Conservation (phyloP, 441 rosid species). For the Arabidopsis hybrid region DNA sequence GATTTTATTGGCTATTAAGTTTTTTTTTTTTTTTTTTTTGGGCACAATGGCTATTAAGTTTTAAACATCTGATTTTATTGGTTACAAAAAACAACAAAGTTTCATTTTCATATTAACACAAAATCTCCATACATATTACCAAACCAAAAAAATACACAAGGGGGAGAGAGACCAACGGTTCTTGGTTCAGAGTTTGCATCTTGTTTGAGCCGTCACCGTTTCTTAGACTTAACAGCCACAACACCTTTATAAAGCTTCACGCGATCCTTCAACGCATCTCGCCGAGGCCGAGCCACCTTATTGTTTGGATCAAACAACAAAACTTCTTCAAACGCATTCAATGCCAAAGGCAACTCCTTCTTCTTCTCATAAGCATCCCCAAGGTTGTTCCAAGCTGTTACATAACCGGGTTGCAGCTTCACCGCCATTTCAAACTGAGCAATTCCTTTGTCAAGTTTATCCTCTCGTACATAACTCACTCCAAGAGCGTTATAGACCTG, state of each 20-base stretch:
- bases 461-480: conserved; percentile 79
- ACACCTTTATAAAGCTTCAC: conserved; percentile 83
- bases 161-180: conserved; percentile 17
- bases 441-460: conserved; percentile 87
- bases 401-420: conserved; percentile 92
- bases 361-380: conserved; percentile 97
- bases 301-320: conserved; percentile 92
- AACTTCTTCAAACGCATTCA: conserved; percentile 93
- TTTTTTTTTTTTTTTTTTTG: background rate
- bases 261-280: conserved; percentile 76
- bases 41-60: background rate
- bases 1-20: conserved; percentile 5
- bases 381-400: conserved; percentile 98
- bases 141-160: background rate
- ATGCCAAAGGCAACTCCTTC: conserved; percentile 74
- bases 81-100: conserved; percentile 3
- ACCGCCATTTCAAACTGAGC: conserved; percentile 85
- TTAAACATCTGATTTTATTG: background rate
- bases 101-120: conserved; percentile 35
- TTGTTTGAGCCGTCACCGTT: conserved; percentile 51
- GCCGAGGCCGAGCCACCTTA: conserved; percentile 82
- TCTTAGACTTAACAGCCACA: conserved; percentile 70
- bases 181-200: conserved; percentile 9
- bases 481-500: conserved; percentile 82
- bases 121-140: conserved; percentile 28